Evolutionary conservation across 1,139 yeast genomes (phyloP).

Genomic region (Scheffersomyces parashehatae): DNA sequence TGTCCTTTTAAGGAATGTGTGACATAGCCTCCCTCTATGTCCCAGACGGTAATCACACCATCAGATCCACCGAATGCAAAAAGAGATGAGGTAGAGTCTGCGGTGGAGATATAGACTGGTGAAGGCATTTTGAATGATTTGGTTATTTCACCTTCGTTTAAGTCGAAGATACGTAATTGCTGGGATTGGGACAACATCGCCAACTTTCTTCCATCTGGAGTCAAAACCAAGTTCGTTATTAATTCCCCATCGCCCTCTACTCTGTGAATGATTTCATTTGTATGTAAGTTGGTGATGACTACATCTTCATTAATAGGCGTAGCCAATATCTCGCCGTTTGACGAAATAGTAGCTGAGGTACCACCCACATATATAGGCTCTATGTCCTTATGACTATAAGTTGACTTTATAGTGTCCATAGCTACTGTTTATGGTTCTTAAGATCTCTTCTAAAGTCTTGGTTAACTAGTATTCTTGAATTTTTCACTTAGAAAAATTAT

Average conservation of each 20-base stretch:
- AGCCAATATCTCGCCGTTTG: conserved; percentile 71
- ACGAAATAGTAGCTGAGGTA: conserved; percentile 67
- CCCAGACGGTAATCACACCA: conserved; percentile 91
- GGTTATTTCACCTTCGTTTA: conserved; percentile 46
- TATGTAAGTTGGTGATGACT: conserved; percentile 61
- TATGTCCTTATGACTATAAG: conserved; percentile 34
- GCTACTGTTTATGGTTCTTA: conserved; percentile 1
- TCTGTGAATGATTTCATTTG: conserved; percentile 58
- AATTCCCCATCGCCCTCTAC: conserved; percentile 87
- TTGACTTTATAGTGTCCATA: conserved; percentile 33
- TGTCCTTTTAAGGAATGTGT: conserved; percentile 95
- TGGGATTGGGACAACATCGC: conserved; percentile 84
- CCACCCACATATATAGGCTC: conserved; percentile 87
- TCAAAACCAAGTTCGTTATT: conserved; percentile 69
- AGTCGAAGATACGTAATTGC: conserved; percentile 66
- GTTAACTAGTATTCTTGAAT: background rate
- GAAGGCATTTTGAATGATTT: conserved; percentile 64
- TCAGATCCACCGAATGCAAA: conserved; percentile 96
- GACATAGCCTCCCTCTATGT: conserved; percentile 79
- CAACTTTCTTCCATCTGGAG: conserved; percentile 72
- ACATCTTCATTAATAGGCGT: conserved; percentile 78
- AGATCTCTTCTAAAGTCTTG: background rate
- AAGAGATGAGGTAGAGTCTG: conserved; percentile 79
- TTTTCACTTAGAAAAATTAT: background rate
- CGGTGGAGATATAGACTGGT: conserved; percentile 77